A percentile compares a stretch with the other conserved stretches of the same genome.
phyloP scores from a whole-genome alignment of 805 yeast genomes.

The Metschnikowia rubicola region DNA sequence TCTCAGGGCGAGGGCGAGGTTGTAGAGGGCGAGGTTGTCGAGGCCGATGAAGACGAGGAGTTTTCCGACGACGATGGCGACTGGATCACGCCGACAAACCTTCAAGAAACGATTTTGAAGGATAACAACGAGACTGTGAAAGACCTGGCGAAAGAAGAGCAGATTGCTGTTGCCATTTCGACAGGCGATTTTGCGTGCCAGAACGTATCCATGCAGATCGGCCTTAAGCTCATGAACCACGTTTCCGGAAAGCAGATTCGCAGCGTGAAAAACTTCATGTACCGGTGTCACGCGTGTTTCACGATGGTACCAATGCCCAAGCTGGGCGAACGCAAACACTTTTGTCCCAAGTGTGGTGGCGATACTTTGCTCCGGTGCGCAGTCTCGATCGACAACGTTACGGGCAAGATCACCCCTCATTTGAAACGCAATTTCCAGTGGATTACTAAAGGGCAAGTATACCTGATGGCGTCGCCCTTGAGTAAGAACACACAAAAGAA shows the following conservation, averaged over 20 bases:
- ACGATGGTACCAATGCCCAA: slow-evolving; percentile 73
- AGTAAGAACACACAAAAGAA: slow-evolving; percentile 69
- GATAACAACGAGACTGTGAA: slow-evolving; percentile 60
- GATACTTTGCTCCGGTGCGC: slow-evolving; percentile 86
- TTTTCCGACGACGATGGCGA: slow-evolving; percentile 75
- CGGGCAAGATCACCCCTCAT: slow-evolving; percentile 85
- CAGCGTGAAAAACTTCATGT: slow-evolving; percentile 86
- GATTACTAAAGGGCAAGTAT: slow-evolving; percentile 84
- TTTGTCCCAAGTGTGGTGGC: slow-evolving; percentile 96
- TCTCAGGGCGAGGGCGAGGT: too few species aligned
- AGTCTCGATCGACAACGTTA: slow-evolving; percentile 71
- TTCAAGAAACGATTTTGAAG: slow-evolving; percentile 63
- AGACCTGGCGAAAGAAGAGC: slow-evolving; percentile 26
- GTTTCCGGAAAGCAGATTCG: slow-evolving; percentile 81
- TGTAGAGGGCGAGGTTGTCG: neutral
- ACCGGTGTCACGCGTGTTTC: slow-evolving; percentile 97
- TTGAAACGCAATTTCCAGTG: slow-evolving; percentile 90
- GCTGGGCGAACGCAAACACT: slow-evolving; percentile 73
- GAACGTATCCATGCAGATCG: slow-evolving; percentile 89
- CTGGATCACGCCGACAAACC: slow-evolving; percentile 91
- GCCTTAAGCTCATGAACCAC: slow-evolving; percentile 79
- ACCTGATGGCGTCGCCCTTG: slow-evolving; percentile 81
- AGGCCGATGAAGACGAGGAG: slow-evolving; percentile 34
- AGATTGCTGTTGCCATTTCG: slow-evolving; percentile 74
- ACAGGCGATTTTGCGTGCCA: slow-evolving; percentile 98